Evolutionary conservation across 2,329 filamentous ascomycete species (phyloP).

Genomic region (Talaromyces sp.): DNA sequence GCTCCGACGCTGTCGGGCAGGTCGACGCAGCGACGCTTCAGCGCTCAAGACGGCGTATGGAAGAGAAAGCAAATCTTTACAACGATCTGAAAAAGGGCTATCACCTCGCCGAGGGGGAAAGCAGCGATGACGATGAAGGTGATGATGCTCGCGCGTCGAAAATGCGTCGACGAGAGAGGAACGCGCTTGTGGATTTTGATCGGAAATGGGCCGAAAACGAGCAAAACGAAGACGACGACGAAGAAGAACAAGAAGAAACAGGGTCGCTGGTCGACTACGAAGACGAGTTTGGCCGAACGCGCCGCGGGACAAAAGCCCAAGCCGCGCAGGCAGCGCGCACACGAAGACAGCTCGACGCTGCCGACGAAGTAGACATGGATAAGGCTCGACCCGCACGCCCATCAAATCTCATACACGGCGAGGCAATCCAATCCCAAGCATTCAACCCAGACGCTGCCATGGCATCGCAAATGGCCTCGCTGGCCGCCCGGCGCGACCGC

Average conservation of each 20-base stretch:
- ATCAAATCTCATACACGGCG: slow-evolving; percentile 71
- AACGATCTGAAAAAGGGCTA: slow-evolving; percentile 88
- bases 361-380: slow-evolving; percentile 15
- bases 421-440: slow-evolving; percentile 75
- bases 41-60: slow-evolving; percentile 74
- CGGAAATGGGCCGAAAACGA: slow-evolving; percentile 82
- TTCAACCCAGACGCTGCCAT: slow-evolving; percentile 69
- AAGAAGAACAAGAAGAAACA: slow-evolving; percentile 37
- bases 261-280: slow-evolving; percentile 75
- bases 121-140: slow-evolving; percentile 30
- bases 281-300: slow-evolving; percentile 86
- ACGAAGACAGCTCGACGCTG: slow-evolving; percentile 25
- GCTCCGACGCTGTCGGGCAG: slow-evolving; percentile 53
- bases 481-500: slow-evolving; percentile 73
- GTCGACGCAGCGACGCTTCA: slow-evolving; percentile 55
- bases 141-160: slow-evolving; percentile 45
- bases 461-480: slow-evolving; percentile 65
- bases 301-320: slow-evolving; percentile 66
- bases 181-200: slow-evolving; percentile 82
- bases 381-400: slow-evolving; percentile 51
- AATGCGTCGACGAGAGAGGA: slow-evolving; percentile 53
- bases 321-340: slow-evolving; percentile 59
- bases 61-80: slow-evolving; percentile 85
- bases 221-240: slow-evolving; percentile 27
- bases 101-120: slow-evolving; percentile 50